Evolutionary conservation across 1,284 basidiomycete species (phyloP), one percentile per base, ranked within the genome.

Genomic region (Puccinia novopanici): DNA sequence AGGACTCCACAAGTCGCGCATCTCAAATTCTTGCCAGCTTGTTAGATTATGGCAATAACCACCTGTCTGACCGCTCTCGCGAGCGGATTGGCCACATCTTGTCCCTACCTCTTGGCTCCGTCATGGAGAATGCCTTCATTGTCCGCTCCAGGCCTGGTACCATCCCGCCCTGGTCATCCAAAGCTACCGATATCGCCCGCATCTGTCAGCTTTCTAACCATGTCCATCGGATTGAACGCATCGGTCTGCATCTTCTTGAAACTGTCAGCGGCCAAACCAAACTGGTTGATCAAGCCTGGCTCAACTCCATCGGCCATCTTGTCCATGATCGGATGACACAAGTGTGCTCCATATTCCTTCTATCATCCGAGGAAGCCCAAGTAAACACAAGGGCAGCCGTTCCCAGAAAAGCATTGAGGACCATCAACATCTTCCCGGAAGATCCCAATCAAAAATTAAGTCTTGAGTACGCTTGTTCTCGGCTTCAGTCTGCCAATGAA

Each of bases 261-360:
- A 63, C 59, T 27, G 78, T 55, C 37, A 61, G 48, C 52, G 67
- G 67, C 22, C 37, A 59, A 59, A 24, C 27, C 42, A 70, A 71
- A 34, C n/a, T 52, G 34, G 22, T 77, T 34, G 65, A 77, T 15
- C 34, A 68, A 52, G 27, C 45, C 30, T 77, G 75, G 75, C 65
- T 78, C 4, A 27, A 71, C 30, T 70, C 54, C 0, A 89, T 93
- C 81, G 87, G 91, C n/a, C n/a, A n/a, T n/a, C n/a, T n/a, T n/a
- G n/a, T n/a, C 0, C 89, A 95, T 87, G 96, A 99, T 87, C 91
- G 95, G 70, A 99, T 99, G 97, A 99, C 95, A 0, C 95, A 98
- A 86, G 86, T 89, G 37, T 88, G 92, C 45, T 52, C 65, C 24
- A 85, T 87, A 0, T 86, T 89, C 0, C 93, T 94, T 0, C 98